Conservation (phyloP, 2,329 filamentous ascomycete genomes). For the Didymella keratinophila region DNA sequence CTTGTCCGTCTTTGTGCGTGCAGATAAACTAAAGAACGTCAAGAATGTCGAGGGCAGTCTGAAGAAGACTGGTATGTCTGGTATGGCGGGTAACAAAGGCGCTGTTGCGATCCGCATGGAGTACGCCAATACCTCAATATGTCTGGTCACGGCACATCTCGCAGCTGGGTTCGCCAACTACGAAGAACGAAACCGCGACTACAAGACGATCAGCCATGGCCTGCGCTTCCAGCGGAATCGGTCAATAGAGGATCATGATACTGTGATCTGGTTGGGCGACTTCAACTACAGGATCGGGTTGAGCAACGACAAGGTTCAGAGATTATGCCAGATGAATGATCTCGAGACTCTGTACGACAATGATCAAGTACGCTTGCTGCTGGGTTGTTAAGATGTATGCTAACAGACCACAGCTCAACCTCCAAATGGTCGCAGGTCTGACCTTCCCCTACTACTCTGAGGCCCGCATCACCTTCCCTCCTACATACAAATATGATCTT, state of each 20-base stretch:
- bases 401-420: constrained; percentile 70
- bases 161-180: constrained; percentile 97
- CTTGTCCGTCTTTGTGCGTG: constrained; percentile 87
- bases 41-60: constrained; percentile 97
- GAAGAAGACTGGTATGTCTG: constrained; percentile 94
- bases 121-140: constrained; percentile 89
- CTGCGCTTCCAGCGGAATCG: constrained; percentile 90
- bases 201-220: constrained; percentile 85
- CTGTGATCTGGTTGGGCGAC: constrained; percentile 90
- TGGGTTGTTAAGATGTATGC: constrained; percentile 17
- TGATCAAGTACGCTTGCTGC: constrained; percentile 72
- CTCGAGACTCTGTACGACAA: constrained; percentile 86
- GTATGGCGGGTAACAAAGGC: constrained; percentile 97
- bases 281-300: constrained; percentile 98
- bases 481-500: constrained; percentile 95
- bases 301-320: constrained; percentile 76
- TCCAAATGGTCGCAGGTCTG: constrained; percentile 93
- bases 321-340: constrained; percentile 75
- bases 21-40: constrained; percentile 77
- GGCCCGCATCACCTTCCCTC: constrained; percentile 83
- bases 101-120: constrained; percentile 96
- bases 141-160: constrained; percentile 95
- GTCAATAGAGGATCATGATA: constrained; percentile 89
- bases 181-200: constrained; percentile 93
- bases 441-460: constrained; percentile 94